Conservation (phyloP, 257 asterid genomes). For the Plantago major region DNA sequence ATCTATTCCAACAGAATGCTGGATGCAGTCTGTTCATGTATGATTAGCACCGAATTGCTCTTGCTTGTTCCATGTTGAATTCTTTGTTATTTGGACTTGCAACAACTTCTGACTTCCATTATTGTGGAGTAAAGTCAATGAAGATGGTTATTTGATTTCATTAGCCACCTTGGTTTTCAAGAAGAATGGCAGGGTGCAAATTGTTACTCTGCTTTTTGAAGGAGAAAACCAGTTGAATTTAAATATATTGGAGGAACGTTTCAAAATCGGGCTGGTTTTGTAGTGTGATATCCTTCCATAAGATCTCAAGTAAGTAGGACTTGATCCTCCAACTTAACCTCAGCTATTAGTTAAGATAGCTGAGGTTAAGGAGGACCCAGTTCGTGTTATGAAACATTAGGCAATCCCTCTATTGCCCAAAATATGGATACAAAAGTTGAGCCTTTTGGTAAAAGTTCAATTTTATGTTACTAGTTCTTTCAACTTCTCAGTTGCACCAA, state of each 20-base stretch:
- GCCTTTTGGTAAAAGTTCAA: conserved; percentile 4
- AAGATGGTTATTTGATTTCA: too few species aligned
- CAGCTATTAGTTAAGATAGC: too few species aligned
- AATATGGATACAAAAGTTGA: background rate
- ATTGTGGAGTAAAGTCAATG: background rate
- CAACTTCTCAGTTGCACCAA: too few species aligned
- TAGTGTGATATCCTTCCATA: conserved; percentile 2
- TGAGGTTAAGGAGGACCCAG: background rate
- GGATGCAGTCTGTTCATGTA: background rate
- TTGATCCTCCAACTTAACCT: too few species aligned
- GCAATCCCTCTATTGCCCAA: too few species aligned
- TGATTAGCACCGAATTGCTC: background rate
- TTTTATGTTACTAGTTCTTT: background rate
- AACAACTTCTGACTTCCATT: background rate
- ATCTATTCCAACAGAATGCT: background rate
- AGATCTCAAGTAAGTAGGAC: background rate
- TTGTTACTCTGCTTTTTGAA: background rate
- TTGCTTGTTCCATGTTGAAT: background rate
- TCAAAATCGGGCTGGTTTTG: background rate
- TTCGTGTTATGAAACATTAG: background rate
- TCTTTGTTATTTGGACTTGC: background rate
- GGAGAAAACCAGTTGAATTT: background rate
- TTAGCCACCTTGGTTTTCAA: background rate
- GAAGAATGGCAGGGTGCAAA: conserved; percentile 9
- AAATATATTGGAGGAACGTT: background rate